Evolutionary conservation across 495 filamentous ascomycete species (phyloP).

Genomic region (Neurospora sp.): DNA sequence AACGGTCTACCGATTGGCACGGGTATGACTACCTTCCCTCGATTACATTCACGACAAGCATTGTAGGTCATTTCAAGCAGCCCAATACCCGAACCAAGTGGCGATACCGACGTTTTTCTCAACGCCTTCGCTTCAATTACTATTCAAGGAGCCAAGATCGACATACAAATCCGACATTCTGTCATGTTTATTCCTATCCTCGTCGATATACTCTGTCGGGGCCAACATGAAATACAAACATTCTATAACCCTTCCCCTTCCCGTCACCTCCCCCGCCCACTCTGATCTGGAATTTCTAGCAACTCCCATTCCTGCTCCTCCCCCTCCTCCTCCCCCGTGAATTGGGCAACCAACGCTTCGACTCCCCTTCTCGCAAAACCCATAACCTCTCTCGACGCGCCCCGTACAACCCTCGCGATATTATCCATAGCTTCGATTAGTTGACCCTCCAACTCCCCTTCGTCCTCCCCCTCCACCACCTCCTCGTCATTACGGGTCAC

Average conservation of each 20-base stretch:
- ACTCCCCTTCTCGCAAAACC: background rate
- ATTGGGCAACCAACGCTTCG: background rate
- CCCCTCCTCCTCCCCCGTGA: background rate
- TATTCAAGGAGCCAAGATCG: background rate
- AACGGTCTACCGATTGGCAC: background rate
- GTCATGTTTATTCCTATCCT: background rate
- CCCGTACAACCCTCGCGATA: background rate
- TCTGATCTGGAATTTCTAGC: background rate
- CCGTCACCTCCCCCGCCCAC: background rate
- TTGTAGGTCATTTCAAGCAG: background rate
- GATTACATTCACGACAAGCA: background rate
- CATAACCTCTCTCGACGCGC: background rate
- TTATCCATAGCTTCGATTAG: background rate
- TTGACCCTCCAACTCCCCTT: background rate
- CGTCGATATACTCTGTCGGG: background rate
- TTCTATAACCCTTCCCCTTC: background rate
- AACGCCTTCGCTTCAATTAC: background rate
- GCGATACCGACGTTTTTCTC: background rate
- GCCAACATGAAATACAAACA: background rate
- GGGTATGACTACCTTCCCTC: background rate
- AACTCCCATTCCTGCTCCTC: background rate
- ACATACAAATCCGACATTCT: background rate
- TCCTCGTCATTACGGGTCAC: slow-evolving; percentile 3
- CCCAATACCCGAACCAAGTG: background rate
- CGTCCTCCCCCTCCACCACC: background rate